These are phyloP conservation scores for Hura crepitans DNA, from an alignment of 441 rosid genomes.

Conservation along the genomic window DNA sequence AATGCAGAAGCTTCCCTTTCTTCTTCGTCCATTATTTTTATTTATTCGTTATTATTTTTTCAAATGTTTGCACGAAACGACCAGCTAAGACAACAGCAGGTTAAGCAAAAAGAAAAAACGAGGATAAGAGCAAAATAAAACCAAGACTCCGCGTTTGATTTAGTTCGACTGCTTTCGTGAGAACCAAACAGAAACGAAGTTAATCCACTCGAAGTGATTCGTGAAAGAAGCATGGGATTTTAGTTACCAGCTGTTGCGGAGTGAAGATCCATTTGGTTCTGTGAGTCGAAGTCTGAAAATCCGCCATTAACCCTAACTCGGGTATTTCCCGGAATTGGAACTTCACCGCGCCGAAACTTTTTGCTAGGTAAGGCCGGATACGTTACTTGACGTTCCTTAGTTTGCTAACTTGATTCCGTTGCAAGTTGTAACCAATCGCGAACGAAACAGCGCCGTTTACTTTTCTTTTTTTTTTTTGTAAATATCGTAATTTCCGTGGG, in stretches of 20 bases:
- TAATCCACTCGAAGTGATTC: background rate
- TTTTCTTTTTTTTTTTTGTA: too few relatives aligned
- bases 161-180: constrained; percentile 4
- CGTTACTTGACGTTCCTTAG: too few relatives aligned
- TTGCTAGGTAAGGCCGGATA: too few relatives aligned
- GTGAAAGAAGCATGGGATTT: too few relatives aligned
- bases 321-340: background rate
- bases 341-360: too few relatives aligned
- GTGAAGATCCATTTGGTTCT: constrained; percentile 84
- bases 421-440: too few relatives aligned
- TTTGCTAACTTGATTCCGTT: too few relatives aligned
- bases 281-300: constrained; percentile 88
- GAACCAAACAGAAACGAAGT: constrained; percentile 2
- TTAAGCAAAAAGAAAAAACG: background rate
- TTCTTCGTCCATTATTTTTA: background rate
- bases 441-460: too few relatives aligned
- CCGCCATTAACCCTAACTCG: constrained; percentile 55
- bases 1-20: background rate
- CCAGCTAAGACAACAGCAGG: background rate
- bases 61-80: background rate
- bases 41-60: too few relatives aligned
- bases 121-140: background rate
- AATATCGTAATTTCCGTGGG: too few relatives aligned
- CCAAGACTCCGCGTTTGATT: background rate
- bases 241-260: constrained; percentile 60